phyloP scores from a whole-genome alignment of 148 eudicot genomes.

The Amaranthus hypochondriacus region DNA sequence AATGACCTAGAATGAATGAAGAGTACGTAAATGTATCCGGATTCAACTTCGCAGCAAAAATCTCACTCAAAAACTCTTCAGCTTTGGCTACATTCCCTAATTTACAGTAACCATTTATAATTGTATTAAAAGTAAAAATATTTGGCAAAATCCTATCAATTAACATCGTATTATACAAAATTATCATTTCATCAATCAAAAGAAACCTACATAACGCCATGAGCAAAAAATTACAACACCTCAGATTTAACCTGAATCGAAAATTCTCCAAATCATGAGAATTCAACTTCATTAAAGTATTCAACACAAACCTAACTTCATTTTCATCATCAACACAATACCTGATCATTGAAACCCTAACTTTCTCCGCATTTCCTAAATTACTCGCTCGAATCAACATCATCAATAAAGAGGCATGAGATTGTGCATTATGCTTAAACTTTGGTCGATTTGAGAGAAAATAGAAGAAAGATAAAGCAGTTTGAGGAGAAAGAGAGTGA shows the following conservation, averaged over 20 bases:
- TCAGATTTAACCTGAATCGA: constrained; percentile 47
- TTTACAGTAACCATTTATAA: constrained; percentile 73
- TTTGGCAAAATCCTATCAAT: constrained; percentile 51
- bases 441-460: constrained; percentile 35
- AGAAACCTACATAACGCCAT: constrained; percentile 60
- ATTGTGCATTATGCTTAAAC: constrained; percentile 42
- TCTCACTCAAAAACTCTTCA: constrained; percentile 52
- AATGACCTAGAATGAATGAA: constrained; percentile 67
- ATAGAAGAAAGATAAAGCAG: constrained; percentile 44
- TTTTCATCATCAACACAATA: constrained; percentile 30
- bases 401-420: constrained; percentile 35
- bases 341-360: constrained; percentile 50
- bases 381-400: constrained; percentile 32
- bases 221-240: constrained; percentile 54
- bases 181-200: constrained; percentile 63
- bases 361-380: constrained; percentile 40
- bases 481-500: constrained; percentile 44
- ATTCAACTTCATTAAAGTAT: constrained; percentile 46
- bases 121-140: constrained; percentile 66
- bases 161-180: constrained; percentile 49
- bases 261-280: constrained; percentile 21
- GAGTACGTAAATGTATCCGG: constrained; percentile 79
- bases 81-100: constrained; percentile 60
- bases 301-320: constrained; percentile 41
- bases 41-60: constrained; percentile 51